Conservation (phyloP, 257 asterid genomes). For the Solanum clarkiae region DNA sequence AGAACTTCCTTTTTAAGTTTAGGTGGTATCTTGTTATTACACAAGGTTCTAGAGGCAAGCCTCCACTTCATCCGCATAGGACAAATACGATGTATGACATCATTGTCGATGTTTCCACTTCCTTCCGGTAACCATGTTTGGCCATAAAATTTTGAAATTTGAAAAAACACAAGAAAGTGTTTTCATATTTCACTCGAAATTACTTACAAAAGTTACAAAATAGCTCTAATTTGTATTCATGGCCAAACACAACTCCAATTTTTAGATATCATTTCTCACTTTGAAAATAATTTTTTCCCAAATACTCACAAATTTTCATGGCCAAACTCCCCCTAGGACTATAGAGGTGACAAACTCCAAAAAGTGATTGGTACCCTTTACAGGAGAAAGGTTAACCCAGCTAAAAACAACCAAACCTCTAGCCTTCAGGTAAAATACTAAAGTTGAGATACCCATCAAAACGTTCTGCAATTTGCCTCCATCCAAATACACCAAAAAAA, state of each 20-base stretch:
- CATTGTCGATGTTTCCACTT: neutral
- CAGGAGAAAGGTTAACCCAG: neutral
- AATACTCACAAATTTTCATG: neutral
- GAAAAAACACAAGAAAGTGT: neutral
- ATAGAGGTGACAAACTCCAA: neutral
- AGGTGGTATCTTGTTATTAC: neutral
- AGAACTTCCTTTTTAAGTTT: neutral
- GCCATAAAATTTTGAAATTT: neutral
- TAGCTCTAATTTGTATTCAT: neutral
- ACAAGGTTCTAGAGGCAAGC: neutral
- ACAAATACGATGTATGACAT: neutral
- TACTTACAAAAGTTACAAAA: neutral
- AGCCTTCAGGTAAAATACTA: neutral
- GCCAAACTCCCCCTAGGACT: neutral
- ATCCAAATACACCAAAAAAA: neutral
- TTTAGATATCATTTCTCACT: neutral
- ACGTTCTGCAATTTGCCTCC: neutral
- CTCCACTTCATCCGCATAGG: neutral
- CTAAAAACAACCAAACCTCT: neutral
- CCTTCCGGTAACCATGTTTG: neutral
- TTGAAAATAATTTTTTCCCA: neutral
- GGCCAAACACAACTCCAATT: neutral
- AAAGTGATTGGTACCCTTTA: neutral
- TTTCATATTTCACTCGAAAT: neutral
- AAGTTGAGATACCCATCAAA: neutral